A percentile compares a stretch with the other conserved stretches of the same genome.
These are phyloP conservation scores for Lecanicillium sp. DNA, from an alignment of 2,329 filamentous ascomycete genomes.

Conservation along the genomic window DNA sequence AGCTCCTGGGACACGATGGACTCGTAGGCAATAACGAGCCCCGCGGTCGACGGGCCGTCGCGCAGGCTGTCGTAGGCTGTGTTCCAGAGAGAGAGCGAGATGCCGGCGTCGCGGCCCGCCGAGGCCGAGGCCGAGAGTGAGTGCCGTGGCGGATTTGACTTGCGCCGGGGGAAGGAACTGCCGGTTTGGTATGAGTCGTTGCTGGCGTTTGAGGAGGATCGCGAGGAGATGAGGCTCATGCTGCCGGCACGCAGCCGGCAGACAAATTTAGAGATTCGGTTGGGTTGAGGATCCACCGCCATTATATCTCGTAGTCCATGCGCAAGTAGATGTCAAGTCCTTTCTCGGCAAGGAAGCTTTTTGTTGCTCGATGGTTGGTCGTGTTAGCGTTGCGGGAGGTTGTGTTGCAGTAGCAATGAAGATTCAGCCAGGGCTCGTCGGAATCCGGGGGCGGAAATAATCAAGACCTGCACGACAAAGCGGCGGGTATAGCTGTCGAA, in stretches of 20 bases:
- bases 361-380: background rate
- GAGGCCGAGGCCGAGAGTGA: background rate
- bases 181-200: background rate
- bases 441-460: conserved; percentile 6
- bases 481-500: background rate
- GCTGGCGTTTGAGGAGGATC: background rate
- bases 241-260: conserved; percentile 11
- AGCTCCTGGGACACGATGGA: conserved; percentile 30
- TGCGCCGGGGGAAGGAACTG: conserved; percentile 2
- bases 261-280: conserved; percentile 9
- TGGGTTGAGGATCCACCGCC: conserved; percentile 1
- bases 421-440: background rate
- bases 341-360: too few species aligned
- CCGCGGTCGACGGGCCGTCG: conserved; percentile 23
- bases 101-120: conserved; percentile 14
- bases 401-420: background rate
- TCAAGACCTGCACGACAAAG: conserved; percentile 3
- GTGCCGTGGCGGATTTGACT: conserved; percentile 4
- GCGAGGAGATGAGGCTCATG: conserved; percentile 11
- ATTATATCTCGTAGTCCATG: too few species aligned
- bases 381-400: background rate
- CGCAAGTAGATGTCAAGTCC: too few species aligned
- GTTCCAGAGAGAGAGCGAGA: conserved; percentile 29
- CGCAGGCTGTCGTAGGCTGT: conserved; percentile 29
- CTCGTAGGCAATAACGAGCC: conserved; percentile 31